Evolutionary conservation across 2,329 filamentous ascomycete genomes (phyloP).

Genomic region (Balansia obtecta): DNA sequence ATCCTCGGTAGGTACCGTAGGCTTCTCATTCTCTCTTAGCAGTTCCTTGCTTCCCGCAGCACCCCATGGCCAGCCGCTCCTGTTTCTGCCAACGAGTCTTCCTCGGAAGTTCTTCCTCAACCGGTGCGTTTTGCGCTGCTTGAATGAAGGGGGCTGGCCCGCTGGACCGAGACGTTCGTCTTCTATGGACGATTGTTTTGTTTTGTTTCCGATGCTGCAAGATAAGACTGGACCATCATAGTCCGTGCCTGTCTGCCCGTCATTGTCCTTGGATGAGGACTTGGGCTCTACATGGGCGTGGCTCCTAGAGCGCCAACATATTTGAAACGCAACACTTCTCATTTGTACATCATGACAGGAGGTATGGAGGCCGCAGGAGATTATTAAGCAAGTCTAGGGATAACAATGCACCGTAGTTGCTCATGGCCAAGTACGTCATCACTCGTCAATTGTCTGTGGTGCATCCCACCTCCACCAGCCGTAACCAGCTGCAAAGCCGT

Average conservation of each 20-base stretch:
- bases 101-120: constrained; percentile 21
- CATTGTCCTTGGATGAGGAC: constrained; percentile 2
- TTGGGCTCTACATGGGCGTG: constrained; percentile 30
- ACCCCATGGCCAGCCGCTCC: constrained; percentile 20
- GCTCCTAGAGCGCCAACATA: constrained; percentile 39
- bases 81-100: constrained; percentile 20
- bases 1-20: constrained; percentile 1
- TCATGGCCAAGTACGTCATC: neutral
- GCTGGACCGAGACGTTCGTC: constrained; percentile 9
- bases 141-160: constrained; percentile 25
- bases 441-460: neutral
- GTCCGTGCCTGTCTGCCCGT: constrained; percentile 31
- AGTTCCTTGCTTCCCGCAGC: constrained; percentile 12
- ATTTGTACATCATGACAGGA: no score
- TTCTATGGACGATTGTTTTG: neutral
- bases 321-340: neutral
- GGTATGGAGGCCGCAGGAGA: no score
- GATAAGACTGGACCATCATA: constrained; percentile 38
- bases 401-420: no score
- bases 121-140: constrained; percentile 23
- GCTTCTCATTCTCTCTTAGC: neutral
- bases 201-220: constrained; percentile 24
- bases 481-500: neutral
- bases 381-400: no score
- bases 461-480: neutral